These are phyloP conservation scores for Aspergillus saccharolyticus DNA, from an alignment of 495 filamentous ascomycete genomes.

Conservation along the genomic window DNA sequence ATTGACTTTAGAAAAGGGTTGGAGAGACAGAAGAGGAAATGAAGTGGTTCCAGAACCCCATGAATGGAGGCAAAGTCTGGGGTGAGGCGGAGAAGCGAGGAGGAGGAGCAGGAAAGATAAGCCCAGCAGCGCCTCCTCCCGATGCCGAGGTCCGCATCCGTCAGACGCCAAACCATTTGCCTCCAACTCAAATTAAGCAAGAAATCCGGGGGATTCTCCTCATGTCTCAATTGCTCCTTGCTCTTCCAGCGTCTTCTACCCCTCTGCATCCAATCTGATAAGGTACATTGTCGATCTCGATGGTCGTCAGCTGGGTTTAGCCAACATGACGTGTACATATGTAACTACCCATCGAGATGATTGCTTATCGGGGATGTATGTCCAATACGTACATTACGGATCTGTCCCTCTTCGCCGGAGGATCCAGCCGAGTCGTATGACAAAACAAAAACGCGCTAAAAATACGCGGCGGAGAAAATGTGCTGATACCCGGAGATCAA, in stretches of 20 bases:
- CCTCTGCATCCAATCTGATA: neutral
- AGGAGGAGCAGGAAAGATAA: constrained; percentile 26
- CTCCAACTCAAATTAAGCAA: neutral
- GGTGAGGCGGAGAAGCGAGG: constrained; percentile 20
- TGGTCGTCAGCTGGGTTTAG: neutral
- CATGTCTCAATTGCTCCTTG: neutral
- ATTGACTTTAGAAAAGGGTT: constrained; percentile 8
- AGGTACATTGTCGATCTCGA: neutral
- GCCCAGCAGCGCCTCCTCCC: constrained; percentile 32
- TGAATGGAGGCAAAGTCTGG: constrained; percentile 19
- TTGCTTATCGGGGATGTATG: neutral
- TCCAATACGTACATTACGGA: too few relatives aligned
- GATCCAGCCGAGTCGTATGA: neutral
- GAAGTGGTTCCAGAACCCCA: constrained; percentile 31
- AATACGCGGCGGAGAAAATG: neutral
- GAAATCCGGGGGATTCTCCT: neutral
- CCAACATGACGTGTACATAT: neutral
- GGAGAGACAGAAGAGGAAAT: constrained; percentile 2
- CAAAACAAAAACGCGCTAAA: neutral
- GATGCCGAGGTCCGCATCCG: constrained; percentile 39
- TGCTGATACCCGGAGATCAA: neutral
- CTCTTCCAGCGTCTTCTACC: neutral
- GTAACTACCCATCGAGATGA: too few relatives aligned
- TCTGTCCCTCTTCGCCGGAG: too few relatives aligned
- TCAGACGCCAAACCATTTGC: constrained; percentile 9